Evolutionary conservation across 495 filamentous ascomycete species (phyloP), one percentile per base, ranked within the genome.

Genomic region (Cladorrhinum samala): DNA sequence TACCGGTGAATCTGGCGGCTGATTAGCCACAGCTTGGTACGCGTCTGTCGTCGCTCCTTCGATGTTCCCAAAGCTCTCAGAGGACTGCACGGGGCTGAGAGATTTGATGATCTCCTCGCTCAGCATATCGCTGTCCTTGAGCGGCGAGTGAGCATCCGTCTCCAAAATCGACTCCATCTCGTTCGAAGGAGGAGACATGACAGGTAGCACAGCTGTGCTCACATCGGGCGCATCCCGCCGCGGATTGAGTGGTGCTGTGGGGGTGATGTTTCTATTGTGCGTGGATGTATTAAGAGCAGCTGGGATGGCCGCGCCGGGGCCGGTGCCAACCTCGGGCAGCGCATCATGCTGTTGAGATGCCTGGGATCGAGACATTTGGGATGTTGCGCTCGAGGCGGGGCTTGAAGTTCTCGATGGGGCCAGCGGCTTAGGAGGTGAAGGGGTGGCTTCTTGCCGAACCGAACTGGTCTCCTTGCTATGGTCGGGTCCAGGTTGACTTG

Each of bases 71-170:
- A 56, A 46, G 8, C 54, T 42, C 19, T 37, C 25, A n/a, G 52
- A 46, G 23, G 60, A 39, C 9, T 57, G 47, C 0, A 56, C 64
- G 9, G 82, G 77, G 58, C 78, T 89, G 11, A 93, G 68, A n/a
- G 82, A 86, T 33, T 80, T 81, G 21, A 91, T 87, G 30, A 94
- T 94, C 57, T 95, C 90, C 56, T 89, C 84, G 24, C 84, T 72
- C 46, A 94, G 68, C 47, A 82, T 77, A 53, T 95, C 90, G 58
- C 79, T 91, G 57, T 94, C 87, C 30, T 83, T 78, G 49, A 88
- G 77, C 1, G 73, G 72, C 45, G 84, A 74, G 11, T 76, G 67
- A 1, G 75, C 78, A 16, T 73, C 77, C 3, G 81, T 79, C 46
- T 80, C 83, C 46, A 81, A 64, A 6, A 76, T 72, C 13, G 81